phyloP scores from a whole-genome alignment of 73 alveolate species.

The Symbiodinium natans region DNA sequence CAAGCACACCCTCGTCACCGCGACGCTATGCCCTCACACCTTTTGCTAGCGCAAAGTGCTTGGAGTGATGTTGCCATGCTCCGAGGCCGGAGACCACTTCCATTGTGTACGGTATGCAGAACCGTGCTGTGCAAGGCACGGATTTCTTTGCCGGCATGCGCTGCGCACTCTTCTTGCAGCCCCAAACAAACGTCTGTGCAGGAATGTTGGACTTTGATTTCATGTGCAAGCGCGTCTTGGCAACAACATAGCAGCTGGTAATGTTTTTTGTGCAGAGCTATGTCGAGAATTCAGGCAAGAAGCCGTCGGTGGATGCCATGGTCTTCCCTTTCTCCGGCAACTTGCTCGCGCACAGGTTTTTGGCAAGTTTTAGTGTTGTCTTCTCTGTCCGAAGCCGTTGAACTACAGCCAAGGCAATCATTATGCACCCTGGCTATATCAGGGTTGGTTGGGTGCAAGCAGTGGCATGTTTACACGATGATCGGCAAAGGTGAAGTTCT shows the following conservation, averaged over 20 bases:
- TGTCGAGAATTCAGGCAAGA: conserved; percentile 34
- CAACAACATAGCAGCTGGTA: background rate
- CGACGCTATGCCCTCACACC: background rate
- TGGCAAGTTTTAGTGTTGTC: background rate
- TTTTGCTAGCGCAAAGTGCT: background rate
- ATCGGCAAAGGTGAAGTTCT: conserved; percentile 86
- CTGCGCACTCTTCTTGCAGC: too few species aligned
- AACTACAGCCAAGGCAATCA: conserved; percentile 37
- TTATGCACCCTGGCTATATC: conserved; percentile 42
- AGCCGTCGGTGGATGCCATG: conserved; percentile 93
- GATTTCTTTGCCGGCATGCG: too few species aligned
- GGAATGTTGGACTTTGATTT: conserved; percentile 94
- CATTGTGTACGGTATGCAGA: conserved; percentile 90
- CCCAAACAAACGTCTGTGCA: background rate
- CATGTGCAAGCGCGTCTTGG: conserved; percentile 88
- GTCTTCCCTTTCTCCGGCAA: conserved; percentile 87
- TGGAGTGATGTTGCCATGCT: background rate
- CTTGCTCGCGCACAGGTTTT: conserved; percentile 25
- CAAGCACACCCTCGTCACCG: conserved; percentile 88
- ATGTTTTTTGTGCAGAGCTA: too few species aligned
- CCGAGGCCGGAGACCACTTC: conserved; percentile 92
- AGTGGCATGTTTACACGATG: too few species aligned
- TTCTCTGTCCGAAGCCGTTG: background rate
- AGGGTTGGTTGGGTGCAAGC: too few species aligned
- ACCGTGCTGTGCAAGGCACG: conserved; percentile 88